phyloP scores from a whole-genome alignment of 306 rosid species.

The Erythrophleum fordii region DNA sequence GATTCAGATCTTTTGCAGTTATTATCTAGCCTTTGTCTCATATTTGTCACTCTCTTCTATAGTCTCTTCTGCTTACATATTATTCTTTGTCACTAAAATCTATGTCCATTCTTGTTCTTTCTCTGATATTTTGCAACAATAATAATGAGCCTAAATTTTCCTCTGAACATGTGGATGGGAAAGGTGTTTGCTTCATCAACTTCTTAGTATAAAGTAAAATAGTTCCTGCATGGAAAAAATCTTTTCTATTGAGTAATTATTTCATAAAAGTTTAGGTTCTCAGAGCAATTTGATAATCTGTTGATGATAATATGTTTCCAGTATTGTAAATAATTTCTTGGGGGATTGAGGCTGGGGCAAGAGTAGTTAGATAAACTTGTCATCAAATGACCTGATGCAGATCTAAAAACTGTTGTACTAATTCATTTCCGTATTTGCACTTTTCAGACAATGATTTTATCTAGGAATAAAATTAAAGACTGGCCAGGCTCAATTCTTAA shows the following conservation, averaged over 20 bases:
- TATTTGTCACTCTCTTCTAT: not conserved
- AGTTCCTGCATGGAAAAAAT: slow-evolving; percentile 15
- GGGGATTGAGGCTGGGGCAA: slow-evolving; percentile 30
- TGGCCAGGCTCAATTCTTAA: slow-evolving; percentile 85
- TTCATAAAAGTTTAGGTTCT: slow-evolving; percentile 11
- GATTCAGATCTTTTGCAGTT: not conserved
- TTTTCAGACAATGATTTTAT: slow-evolving; percentile 77
- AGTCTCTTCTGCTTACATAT: not conserved
- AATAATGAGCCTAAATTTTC: slow-evolving; percentile 5
- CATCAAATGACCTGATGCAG: slow-evolving; percentile 26
- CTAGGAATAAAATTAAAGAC: slow-evolving; percentile 83
- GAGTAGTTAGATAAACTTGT: slow-evolving; percentile 26
- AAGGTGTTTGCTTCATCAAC: not conserved
- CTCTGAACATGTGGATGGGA: not conserved
- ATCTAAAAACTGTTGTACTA: slow-evolving; percentile 34
- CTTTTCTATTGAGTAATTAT: slow-evolving; percentile 24
- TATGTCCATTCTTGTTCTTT: not conserved
- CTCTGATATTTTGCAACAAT: slow-evolving; percentile 13
- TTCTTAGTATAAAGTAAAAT: slow-evolving; percentile 21
- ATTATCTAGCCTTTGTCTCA: slow-evolving; percentile 26
- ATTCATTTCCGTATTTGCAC: slow-evolving; percentile 39
- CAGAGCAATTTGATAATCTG: slow-evolving; percentile 23
- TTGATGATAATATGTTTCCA: slow-evolving; percentile 9
- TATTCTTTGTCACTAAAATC: slow-evolving; percentile 21
- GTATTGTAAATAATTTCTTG: slow-evolving; percentile 19